phyloP scores from a whole-genome alignment of 345 rosid genomes.

The Barbarea vulgaris region DNA sequence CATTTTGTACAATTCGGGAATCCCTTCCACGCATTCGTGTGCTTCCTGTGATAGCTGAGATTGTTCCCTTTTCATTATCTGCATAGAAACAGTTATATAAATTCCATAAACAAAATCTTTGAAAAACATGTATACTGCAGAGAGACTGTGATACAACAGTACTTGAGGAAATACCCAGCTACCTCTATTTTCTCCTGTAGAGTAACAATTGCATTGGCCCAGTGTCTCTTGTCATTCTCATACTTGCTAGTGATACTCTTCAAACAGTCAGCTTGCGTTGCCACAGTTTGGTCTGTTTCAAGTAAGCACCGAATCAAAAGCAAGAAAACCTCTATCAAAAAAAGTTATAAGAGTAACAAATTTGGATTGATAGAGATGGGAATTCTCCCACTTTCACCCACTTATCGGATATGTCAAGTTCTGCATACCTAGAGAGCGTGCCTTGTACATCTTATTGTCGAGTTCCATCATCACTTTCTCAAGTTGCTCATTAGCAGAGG shows the following conservation, averaged over 20 bases:
- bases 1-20: slow-evolving; percentile 83
- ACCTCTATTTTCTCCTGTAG: slow-evolving; percentile 75
- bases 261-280: slow-evolving; percentile 65
- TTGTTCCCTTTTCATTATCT: slow-evolving; percentile 89
- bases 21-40: slow-evolving; percentile 75
- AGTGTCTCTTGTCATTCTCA: slow-evolving; percentile 58
- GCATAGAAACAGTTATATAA: slow-evolving; percentile 23
- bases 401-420: background rate
- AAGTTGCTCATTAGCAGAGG: slow-evolving; percentile 77
- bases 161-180: slow-evolving; percentile 10
- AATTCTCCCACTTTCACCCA: background rate
- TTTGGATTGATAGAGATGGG: background rate
- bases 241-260: slow-evolving; percentile 58
- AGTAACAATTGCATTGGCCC: slow-evolving; percentile 54
- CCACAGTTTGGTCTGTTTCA: slow-evolving; percentile 68
- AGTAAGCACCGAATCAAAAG: slow-evolving; percentile 21
- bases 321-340: slow-evolving; percentile 1
- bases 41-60: slow-evolving; percentile 75
- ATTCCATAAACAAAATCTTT: background rate
- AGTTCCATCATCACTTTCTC: slow-evolving; percentile 91
- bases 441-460: slow-evolving; percentile 68
- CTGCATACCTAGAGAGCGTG: slow-evolving; percentile 68
- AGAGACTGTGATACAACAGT: slow-evolving; percentile 6
- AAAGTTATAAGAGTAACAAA: background rate
- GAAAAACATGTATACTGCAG: background rate